phyloP scores from a whole-genome alignment of 495 filamentous ascomycete species.

The Penicillium mononematosum region DNA sequence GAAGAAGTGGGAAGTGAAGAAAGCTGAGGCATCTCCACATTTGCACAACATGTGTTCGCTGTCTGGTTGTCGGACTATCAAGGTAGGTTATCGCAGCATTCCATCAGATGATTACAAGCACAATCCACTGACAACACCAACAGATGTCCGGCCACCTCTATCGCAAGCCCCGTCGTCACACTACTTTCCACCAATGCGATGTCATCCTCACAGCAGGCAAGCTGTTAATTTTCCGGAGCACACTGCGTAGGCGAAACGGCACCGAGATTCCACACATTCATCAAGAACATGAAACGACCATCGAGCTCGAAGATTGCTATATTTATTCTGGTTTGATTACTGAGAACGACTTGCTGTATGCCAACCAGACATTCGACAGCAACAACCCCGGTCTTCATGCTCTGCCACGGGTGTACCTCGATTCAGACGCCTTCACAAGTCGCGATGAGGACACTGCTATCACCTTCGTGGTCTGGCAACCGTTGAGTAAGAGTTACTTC shows the following conservation, averaged over 20 bases:
- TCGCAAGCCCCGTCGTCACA: slow-evolving; percentile 63
- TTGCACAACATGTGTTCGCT: slow-evolving; percentile 71
- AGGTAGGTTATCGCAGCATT: slow-evolving; percentile 32
- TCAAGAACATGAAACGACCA: slow-evolving; percentile 55
- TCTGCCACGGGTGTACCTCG: slow-evolving; percentile 61
- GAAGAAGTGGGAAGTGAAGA: slow-evolving; percentile 70
- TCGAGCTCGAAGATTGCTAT: slow-evolving; percentile 68
- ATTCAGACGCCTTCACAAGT: slow-evolving; percentile 63
- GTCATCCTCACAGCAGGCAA: slow-evolving; percentile 65
- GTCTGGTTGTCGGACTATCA: slow-evolving; percentile 63
- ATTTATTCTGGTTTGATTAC: slow-evolving; percentile 69
- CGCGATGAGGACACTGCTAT: slow-evolving; percentile 70
- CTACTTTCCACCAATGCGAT: slow-evolving; percentile 60
- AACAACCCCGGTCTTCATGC: slow-evolving; percentile 64
- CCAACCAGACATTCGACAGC: slow-evolving; percentile 67
- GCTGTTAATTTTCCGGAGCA: slow-evolving; percentile 63
- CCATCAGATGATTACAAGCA: slow-evolving; percentile 1
- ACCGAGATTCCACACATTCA: slow-evolving; percentile 60
- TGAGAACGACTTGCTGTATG: slow-evolving; percentile 65
- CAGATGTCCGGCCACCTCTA: slow-evolving; percentile 65
- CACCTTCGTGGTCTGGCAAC: slow-evolving; percentile 73
- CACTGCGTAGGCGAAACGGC: slow-evolving; percentile 56
- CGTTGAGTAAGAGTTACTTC: slow-evolving; percentile 58
- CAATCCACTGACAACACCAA: background rate
- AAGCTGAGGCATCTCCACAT: slow-evolving; percentile 61